Conservation (phyloP, 345 rosid species). For the Eucalyptus polybractea region DNA sequence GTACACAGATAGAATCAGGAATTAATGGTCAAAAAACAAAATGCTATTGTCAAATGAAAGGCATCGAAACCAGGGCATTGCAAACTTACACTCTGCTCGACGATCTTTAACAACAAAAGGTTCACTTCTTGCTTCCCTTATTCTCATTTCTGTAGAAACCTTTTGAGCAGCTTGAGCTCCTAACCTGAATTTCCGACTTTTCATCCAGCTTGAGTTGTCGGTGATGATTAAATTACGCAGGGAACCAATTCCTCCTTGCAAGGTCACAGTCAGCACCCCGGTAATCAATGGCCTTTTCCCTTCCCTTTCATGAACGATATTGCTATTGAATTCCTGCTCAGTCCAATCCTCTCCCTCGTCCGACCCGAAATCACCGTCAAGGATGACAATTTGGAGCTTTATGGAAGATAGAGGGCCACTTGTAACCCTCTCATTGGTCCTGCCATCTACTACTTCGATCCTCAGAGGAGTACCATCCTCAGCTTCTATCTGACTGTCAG, state of each 20-base stretch:
- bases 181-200: slow-evolving; percentile 17
- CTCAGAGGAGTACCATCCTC: slow-evolving; percentile 4
- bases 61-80: neutral
- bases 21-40: neutral
- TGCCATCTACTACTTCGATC: slow-evolving; percentile 8
- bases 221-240: slow-evolving; percentile 15
- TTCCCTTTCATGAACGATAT: slow-evolving; percentile 14
- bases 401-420: slow-evolving; percentile 16
- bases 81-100: slow-evolving; percentile 22
- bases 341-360: slow-evolving; percentile 18
- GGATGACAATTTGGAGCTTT: slow-evolving; percentile 14
- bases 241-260: slow-evolving; percentile 12
- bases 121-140: slow-evolving; percentile 25
- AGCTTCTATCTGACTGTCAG: slow-evolving; percentile 1
- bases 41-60: neutral
- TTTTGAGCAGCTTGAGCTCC: slow-evolving; percentile 8
- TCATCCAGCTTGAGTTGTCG: slow-evolving; percentile 30
- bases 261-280: slow-evolving; percentile 1
- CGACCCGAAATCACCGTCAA: slow-evolving; percentile 14
- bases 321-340: slow-evolving; percentile 7
- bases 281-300: slow-evolving; percentile 28
- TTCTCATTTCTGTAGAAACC: neutral
- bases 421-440: neutral
- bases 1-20: neutral
- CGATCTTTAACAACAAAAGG: slow-evolving; percentile 28